Conservation (phyloP, 371 early-diverging fungal genomes). For the Mortierella sp. region DNA sequence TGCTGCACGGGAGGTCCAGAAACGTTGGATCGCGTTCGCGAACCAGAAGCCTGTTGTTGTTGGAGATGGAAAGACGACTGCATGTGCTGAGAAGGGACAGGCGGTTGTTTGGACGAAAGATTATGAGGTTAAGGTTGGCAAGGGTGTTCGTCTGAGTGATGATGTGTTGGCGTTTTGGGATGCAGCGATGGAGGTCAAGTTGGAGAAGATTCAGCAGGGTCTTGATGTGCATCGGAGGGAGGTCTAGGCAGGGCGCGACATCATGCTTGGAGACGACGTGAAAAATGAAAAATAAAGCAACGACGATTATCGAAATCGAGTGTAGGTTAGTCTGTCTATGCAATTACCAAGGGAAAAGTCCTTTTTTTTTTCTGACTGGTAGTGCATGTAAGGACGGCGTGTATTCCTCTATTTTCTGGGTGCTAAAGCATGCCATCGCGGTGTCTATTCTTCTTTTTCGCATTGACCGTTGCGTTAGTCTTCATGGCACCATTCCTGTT, state of each 20-base stretch:
- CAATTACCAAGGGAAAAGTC: background rate
- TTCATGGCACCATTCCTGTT: background rate
- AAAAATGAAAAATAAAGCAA: background rate
- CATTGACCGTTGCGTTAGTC: background rate
- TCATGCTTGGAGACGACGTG: too few relatives aligned
- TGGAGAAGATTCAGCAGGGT: background rate
- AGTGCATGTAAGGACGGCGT: too few relatives aligned
- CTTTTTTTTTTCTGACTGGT: too few relatives aligned
- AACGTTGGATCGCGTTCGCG: constrained; percentile 13
- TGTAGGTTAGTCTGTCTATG: background rate
- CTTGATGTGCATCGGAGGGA: background rate
- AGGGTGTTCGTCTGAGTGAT: background rate
- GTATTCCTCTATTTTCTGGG: background rate
- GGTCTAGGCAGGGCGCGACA: background rate
- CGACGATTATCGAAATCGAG: background rate
- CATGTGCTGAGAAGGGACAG: background rate
- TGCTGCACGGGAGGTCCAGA: constrained; percentile 11
- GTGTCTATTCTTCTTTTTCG: background rate
- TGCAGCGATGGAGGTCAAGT: background rate
- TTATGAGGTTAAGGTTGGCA: background rate
- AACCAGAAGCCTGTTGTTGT: background rate
- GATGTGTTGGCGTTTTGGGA: constrained; percentile 1
- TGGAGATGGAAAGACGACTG: background rate
- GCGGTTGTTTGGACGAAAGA: background rate
- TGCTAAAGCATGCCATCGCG: background rate